Base-by-base conservation (phyloP, 1,284 basidiomycete genomes). In the Ustilago trichophora region DNA sequence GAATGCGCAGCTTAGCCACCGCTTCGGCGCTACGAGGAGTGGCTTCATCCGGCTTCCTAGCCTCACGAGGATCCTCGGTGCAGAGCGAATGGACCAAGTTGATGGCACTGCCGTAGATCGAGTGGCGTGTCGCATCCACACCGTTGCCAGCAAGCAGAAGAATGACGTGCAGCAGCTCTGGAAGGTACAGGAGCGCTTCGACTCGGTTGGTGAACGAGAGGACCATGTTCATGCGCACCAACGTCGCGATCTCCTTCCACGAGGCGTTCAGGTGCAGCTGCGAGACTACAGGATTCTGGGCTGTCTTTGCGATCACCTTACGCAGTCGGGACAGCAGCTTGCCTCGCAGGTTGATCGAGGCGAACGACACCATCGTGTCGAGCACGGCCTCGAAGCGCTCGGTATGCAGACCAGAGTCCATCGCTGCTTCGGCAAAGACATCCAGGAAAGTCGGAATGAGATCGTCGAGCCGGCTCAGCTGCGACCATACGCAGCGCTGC, bases 181-280 rank as follows among this genome's bases (percentile, higher is more conserved):
- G 75, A 6, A 78, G 60, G 41, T 72, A 78, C 22, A 77, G 41
- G 13, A 75, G 53, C n/a, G 71, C 60, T 45, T 78, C 76, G 41
- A 76, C 58, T 8, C 72, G 60, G 36, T 66, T 72, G 36, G 75
- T 78, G 48, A 78, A 78, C 6, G 76, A 76, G 16, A 78, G 68
- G 32, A 77, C 69, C 72, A 76, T 76, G 56, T 78, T 77, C 73
- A 78, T 77, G 22, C 76, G 57, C 25, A 74, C 63, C 43, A 78
- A 55, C 43, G 76, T 78, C 11, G 72, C 76, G 12, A 78, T 77
- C 58, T 78, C 76, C 46, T 76, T 76, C 76, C 76, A 78, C 16
- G 73, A 74, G 2, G 64, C 59, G 35, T 75, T 74, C 32, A 76
- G 73, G 36, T 76, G 76, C 26, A 78, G 49, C 24, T 70, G 68